phyloP scores from a whole-genome alignment of 257 asterid genomes.

The Coffea eugenioides region DNA sequence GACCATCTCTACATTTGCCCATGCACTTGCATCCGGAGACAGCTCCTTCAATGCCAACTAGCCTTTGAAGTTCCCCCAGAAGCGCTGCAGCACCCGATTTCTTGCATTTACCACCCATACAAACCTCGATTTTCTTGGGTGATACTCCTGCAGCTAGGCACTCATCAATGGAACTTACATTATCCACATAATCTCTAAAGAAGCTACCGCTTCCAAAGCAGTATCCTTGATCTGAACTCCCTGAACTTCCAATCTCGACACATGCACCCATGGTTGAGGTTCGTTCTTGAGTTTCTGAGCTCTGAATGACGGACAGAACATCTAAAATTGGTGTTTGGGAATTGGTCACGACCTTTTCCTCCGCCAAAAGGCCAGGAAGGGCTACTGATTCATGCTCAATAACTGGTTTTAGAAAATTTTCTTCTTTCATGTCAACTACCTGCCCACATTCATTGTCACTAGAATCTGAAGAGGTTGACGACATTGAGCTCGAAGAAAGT shows the following conservation, averaged over 20 bases:
- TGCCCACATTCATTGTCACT: conserved; percentile 70
- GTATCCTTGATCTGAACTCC: conserved; percentile 12
- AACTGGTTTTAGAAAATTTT: conserved; percentile 12
- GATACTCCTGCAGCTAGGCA: conserved; percentile 12
- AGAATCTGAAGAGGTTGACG: conserved; percentile 63
- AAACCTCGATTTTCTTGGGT: conserved; percentile 63
- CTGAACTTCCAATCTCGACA: not conserved
- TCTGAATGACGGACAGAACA: not conserved
- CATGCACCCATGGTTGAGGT: not conserved
- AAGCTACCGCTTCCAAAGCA: conserved; percentile 2
- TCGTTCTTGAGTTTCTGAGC: not conserved
- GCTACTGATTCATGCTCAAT: conserved; percentile 20
- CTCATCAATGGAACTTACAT: not conserved
- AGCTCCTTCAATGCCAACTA: conserved; percentile 53
- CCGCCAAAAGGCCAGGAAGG: conserved; percentile 3
- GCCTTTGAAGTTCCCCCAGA: conserved; percentile 56
- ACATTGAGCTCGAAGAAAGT: conserved; percentile 44
- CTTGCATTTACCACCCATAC: conserved; percentile 97
- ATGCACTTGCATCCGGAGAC: conserved; percentile 87
- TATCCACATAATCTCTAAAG: not conserved
- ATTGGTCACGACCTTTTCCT: not conserved
- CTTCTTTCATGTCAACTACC: conserved; percentile 33
- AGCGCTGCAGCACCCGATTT: conserved; percentile 53
- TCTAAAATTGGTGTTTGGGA: not conserved
- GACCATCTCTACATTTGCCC: conserved; percentile 89